Percentiles rank a stretch among this genome's conserved stretches.
phyloP scores from a whole-genome alignment of 140 eudicot species.

The Anethum foeniculum region DNA sequence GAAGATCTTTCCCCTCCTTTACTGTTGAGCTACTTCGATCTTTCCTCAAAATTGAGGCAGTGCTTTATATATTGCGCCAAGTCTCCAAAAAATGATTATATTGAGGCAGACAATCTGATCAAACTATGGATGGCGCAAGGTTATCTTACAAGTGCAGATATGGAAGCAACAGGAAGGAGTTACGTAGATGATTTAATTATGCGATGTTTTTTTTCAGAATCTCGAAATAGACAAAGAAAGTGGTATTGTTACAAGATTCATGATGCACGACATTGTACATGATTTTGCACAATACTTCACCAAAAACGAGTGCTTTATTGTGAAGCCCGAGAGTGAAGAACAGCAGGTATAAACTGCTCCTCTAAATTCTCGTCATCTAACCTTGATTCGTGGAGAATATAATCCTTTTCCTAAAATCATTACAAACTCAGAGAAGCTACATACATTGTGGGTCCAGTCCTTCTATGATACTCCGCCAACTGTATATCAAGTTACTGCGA shows the following conservation, averaged over 20 bases:
- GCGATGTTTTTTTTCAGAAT: conserved; percentile 47
- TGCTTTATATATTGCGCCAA: conserved; percentile 49
- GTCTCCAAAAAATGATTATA: conserved; percentile 32
- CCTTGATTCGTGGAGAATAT: conserved; percentile 26
- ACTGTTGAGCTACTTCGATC: conserved; percentile 42
- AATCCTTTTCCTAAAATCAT: conserved; percentile 12
- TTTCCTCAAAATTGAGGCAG: conserved; percentile 24
- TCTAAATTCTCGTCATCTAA: conserved; percentile 25
- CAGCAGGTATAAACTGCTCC: conserved; percentile 7
- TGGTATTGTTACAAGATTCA: conserved; percentile 16
- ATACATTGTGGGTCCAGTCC: conserved; percentile 38
- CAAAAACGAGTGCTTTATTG: conserved; percentile 24
- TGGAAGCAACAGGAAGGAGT: conserved; percentile 34
- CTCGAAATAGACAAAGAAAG: conserved; percentile 10
- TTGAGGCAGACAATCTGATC: conserved; percentile 28
- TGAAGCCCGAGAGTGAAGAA: conserved; percentile 12
- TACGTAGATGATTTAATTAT: conserved; percentile 20
- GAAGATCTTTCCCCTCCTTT: conserved; percentile 37
- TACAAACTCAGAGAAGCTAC: conserved; percentile 14
- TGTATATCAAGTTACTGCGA: conserved; percentile 12
- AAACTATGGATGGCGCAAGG: conserved; percentile 65
- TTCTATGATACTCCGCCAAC: conserved; percentile 28
- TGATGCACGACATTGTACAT: conserved; percentile 55
- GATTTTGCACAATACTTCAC: conserved; percentile 34
- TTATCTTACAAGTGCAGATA: conserved; percentile 21